Percentiles rank a stretch among this genome's conserved stretches.
Evolutionary conservation across 129 eudicot species (phyloP).

Genomic region (Flaveria bidentis): DNA sequence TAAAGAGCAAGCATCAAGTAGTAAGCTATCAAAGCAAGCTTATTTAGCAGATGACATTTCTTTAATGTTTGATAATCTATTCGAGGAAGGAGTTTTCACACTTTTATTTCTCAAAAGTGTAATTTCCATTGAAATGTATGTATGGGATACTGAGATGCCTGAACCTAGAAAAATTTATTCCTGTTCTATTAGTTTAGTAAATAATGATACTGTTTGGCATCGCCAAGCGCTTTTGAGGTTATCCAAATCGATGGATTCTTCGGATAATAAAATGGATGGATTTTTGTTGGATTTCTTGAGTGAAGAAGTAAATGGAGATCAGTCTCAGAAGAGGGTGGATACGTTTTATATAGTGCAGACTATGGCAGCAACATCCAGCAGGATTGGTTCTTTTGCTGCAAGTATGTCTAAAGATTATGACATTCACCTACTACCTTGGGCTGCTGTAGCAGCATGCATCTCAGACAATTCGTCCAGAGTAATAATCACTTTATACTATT

Average conservation of each 20-base stretch:
- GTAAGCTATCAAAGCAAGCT: constrained; percentile 95
- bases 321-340: constrained; percentile 55
- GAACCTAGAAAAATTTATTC: constrained; percentile 74
- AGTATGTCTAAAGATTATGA: constrained; percentile 84
- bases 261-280: constrained; percentile 58
- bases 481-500: constrained; percentile 36
- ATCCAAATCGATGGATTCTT: constrained; percentile 48
- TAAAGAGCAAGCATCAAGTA: constrained; percentile 79
- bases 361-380: constrained; percentile 92
- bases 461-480: constrained; percentile 66
- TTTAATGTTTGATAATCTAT: constrained; percentile 70
- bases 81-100: constrained; percentile 79
- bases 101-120: constrained; percentile 82
- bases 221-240: constrained; percentile 83
- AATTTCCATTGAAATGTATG: constrained; percentile 74
- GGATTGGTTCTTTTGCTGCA: constrained; percentile 85
- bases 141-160: constrained; percentile 78
- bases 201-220: constrained; percentile 64
- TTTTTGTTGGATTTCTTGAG: constrained; percentile 77
- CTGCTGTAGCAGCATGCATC: constrained; percentile 93
- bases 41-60: constrained; percentile 77
- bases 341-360: constrained; percentile 79
- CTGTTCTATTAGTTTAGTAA: constrained; percentile 59
- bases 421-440: constrained; percentile 96
- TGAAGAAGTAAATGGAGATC: constrained; percentile 58